Conservation (phyloP, 352 stramenopile genomes). For the Globisporangium recalcitrans region DNA sequence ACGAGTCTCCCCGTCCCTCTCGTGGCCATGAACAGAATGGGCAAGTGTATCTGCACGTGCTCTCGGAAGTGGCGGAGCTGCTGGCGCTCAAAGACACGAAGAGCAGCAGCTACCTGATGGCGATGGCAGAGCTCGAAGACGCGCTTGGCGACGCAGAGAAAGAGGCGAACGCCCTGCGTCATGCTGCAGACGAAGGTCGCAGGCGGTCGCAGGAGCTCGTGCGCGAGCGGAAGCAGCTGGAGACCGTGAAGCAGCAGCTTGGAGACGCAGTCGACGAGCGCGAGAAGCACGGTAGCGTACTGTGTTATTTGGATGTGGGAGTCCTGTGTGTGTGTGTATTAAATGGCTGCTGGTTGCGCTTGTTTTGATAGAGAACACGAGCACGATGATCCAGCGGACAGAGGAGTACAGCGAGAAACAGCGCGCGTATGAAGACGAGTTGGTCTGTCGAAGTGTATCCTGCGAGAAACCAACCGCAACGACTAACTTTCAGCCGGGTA, state of each 20-base stretch:
- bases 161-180: constrained; percentile 10
- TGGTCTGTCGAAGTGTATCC: constrained; percentile 21
- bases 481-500: neutral
- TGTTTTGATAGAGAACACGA: constrained; percentile 32
- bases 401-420: constrained; percentile 29
- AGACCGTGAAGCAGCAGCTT: constrained; percentile 24
- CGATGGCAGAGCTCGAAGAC: constrained; percentile 24
- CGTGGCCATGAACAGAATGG: constrained; percentile 26
- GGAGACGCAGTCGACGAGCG: constrained; percentile 26
- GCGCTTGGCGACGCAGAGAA: constrained; percentile 15
- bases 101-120: constrained; percentile 35
- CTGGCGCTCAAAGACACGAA: constrained; percentile 32
- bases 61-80: constrained; percentile 37
- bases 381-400: constrained; percentile 36
- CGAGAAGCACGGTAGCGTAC: constrained; percentile 27
- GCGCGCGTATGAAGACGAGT: constrained; percentile 24
- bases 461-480: neutral
- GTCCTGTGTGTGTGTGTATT: neutral
- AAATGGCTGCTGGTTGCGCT: neutral
- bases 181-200: neutral
- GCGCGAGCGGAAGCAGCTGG: constrained; percentile 25
- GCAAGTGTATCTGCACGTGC: constrained; percentile 39
- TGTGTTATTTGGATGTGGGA: neutral
- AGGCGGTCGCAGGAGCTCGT: constrained; percentile 25
- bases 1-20: neutral